Conservation (phyloP, 192 early-diverging fungal genomes). For the Gaertneriomyces semiglobifer region DNA sequence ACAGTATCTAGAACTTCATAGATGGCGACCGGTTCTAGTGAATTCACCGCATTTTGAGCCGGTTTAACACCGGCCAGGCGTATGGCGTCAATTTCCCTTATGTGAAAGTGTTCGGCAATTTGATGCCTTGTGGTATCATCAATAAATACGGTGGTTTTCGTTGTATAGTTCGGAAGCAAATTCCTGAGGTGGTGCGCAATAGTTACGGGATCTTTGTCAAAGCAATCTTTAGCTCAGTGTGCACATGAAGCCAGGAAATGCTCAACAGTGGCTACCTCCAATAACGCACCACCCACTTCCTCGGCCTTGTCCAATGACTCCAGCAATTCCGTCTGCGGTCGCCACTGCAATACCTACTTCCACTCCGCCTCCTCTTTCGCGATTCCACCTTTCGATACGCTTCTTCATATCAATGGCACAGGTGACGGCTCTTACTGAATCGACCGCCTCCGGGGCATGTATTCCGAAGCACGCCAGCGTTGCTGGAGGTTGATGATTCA, state of each 20-base stretch:
- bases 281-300: constrained; percentile 8
- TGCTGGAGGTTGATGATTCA: no score
- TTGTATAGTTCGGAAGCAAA: constrained; percentile 2
- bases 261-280: constrained; percentile 19
- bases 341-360: constrained; percentile 38
- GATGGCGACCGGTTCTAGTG: constrained; percentile 24
- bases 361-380: constrained; percentile 9
- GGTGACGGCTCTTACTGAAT: background rate
- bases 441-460: background rate
- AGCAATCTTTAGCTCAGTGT: background rate
- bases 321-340: constrained; percentile 32
- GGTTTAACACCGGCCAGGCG: constrained; percentile 3
- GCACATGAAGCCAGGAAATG: background rate
- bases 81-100: constrained; percentile 45
- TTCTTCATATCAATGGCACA: constrained; percentile 27
- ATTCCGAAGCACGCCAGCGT: no score
- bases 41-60: no score
- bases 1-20: constrained; percentile 40
- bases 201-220: background rate
- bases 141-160: constrained; percentile 37
- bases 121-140: constrained; percentile 36
- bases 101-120: constrained; percentile 40
- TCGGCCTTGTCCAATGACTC: constrained; percentile 23
- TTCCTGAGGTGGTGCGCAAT: background rate
- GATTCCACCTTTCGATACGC: constrained; percentile 30